Percentiles rank a stretch among this genome's conserved stretches.
These are phyloP conservation scores for Colletotrichum tropicale DNA, from an alignment of 2,329 filamentous ascomycete species.

Conservation along the genomic window DNA sequence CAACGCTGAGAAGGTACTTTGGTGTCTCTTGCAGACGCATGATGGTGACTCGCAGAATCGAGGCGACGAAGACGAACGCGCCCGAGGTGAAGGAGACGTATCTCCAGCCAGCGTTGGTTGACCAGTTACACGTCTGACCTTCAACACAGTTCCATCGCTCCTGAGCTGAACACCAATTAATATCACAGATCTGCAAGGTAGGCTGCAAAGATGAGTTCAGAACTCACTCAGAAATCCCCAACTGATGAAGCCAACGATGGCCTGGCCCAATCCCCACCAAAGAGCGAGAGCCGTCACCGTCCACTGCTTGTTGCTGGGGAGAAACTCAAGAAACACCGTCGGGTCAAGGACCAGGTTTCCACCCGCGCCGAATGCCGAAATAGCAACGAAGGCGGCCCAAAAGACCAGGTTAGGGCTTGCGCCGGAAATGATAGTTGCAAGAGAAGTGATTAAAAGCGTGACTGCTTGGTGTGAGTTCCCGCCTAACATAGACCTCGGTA, in stretches of 20 bases:
- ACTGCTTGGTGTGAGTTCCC: slow-evolving; percentile 24
- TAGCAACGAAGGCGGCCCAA: slow-evolving; percentile 61
- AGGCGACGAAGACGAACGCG: slow-evolving; percentile 50
- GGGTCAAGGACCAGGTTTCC: slow-evolving; percentile 70
- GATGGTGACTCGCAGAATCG: slow-evolving; percentile 56
- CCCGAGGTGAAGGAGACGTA: slow-evolving; percentile 52
- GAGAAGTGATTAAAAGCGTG: slow-evolving; percentile 61
- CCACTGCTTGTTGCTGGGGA: slow-evolving; percentile 63
- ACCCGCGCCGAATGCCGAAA: slow-evolving; percentile 65
- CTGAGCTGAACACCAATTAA: no score
- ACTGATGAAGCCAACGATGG: slow-evolving; percentile 51
- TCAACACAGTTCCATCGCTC: slow-evolving; percentile 45
- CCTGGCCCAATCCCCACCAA: slow-evolving; percentile 56
- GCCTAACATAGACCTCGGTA: no score
- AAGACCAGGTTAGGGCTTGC: slow-evolving; percentile 65
- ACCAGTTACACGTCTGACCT: slow-evolving; percentile 41
- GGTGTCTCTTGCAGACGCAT: slow-evolving; percentile 63
- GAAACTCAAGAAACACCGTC: slow-evolving; percentile 49
- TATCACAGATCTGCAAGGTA: no score
- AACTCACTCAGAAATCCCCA: slow-evolving; percentile 52
- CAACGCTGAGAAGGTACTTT: slow-evolving; percentile 60
- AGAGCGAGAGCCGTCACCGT: slow-evolving; percentile 64
- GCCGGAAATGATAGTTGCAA: slow-evolving; percentile 66
- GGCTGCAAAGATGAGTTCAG: rapidly evolving
- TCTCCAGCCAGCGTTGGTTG: slow-evolving; percentile 55